These are phyloP conservation scores for Penicillium oxalicum DNA, from an alignment of 2,329 filamentous ascomycete species.

Conservation along the genomic window DNA sequence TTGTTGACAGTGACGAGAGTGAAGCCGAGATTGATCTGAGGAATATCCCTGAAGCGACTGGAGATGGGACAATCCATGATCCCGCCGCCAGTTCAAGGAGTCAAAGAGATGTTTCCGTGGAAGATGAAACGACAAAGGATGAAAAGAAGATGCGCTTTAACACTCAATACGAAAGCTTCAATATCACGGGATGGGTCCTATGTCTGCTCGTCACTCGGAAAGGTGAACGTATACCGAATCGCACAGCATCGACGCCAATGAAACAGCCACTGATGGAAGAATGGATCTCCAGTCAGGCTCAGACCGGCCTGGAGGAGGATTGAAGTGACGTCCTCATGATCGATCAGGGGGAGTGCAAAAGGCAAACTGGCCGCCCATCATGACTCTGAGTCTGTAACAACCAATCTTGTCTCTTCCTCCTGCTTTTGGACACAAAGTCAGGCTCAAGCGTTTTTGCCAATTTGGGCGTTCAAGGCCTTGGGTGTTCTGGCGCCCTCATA, in stretches of 20 bases:
- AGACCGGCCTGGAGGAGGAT: constrained; percentile 35
- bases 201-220: constrained; percentile 82
- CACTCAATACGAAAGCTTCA: constrained; percentile 90
- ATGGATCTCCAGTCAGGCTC: constrained; percentile 73
- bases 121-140: constrained; percentile 40
- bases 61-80: constrained; percentile 14
- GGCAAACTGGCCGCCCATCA: too few species aligned
- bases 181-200: constrained; percentile 86
- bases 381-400: too few species aligned
- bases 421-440: too few species aligned
- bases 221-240: constrained; percentile 41
- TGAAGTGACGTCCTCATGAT: constrained; percentile 13
- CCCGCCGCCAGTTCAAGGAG: background rate
- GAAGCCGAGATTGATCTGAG: constrained; percentile 46
- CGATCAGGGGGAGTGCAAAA: too few species aligned
- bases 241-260: constrained; percentile 31
- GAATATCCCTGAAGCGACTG: constrained; percentile 53
- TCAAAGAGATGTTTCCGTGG: background rate
- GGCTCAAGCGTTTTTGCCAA: too few species aligned
- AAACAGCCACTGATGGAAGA: constrained; percentile 71
- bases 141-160: constrained; percentile 88
- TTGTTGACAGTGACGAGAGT: constrained; percentile 59
- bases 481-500: too few species aligned
- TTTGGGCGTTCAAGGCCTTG: too few species aligned
- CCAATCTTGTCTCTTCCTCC: too few species aligned